Base-by-base conservation (phyloP, 176 grass and related monocot species). In the Pontederia paniculata region DNA sequence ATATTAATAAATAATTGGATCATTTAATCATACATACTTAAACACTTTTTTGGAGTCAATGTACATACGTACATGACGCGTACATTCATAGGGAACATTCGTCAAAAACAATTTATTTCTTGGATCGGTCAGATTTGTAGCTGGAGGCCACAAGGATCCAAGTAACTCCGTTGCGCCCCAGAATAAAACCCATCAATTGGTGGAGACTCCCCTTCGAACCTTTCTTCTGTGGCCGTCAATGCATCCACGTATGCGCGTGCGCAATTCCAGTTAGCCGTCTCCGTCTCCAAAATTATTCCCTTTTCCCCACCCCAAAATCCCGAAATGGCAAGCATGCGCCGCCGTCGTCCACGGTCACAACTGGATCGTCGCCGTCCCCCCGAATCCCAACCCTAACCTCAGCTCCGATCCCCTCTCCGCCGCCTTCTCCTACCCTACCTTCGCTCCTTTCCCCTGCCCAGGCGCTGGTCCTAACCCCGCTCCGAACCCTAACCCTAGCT, bases 281-380 rank as follows among this genome's bases (percentile, higher is more conserved):
- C 50, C 64, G 50, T 67, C 64, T 16, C 64, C 28, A 67, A 67
- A 5, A 5, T 50, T 5, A 15, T 23, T 6, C 21, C 28, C 28
- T 37, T 37, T 14, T 6, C 12, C 22, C 21, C 23, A 20, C 3
- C 13, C 28, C 64, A 22, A 23, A 65, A 31, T 37, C 46, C 46
- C 17, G 46, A 10, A 31, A 11, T 12, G 19, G 2, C 31, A 8
- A 9, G 13, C 17, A 47, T 81, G 78, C 21, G 78, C 72, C 52
- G 58, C 78, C 18, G 9, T 68, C 45, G 57, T 71, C 45, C 78
- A 81, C 21, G 57, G 72, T 19, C 69, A 76, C 50, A 81, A 66
- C 19, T 81, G 72, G 78, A 81, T 81, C 45, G 72, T 81, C 54
- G 66, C 72, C 41, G 72, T 81, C 6, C 78, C 78, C 0, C 78